These are phyloP conservation scores for Trifolium dubium DNA, from an alignment of 306 rosid genomes.

Conservation along the genomic window DNA sequence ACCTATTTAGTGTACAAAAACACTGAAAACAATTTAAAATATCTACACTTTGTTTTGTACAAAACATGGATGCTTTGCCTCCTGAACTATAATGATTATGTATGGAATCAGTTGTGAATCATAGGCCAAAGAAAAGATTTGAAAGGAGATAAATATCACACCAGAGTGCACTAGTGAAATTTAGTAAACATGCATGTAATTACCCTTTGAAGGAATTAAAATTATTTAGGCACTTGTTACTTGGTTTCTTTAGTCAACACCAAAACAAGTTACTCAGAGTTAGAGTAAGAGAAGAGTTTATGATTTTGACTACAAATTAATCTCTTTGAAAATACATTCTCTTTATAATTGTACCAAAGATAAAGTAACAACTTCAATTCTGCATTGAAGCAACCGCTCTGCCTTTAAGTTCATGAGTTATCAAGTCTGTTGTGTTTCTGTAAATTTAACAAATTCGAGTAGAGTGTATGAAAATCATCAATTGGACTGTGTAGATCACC, in stretches of 20 bases:
- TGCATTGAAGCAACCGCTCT: conserved; percentile 41
- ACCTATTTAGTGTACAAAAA: too few species aligned
- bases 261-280: conserved; percentile 15
- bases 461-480: conserved; percentile 44
- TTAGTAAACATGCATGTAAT: background rate
- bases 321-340: conserved; percentile 24
- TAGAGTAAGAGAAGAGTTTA: background rate
- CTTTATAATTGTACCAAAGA: conserved; percentile 17
- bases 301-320: conserved; percentile 22
- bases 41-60: too few species aligned
- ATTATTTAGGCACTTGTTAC: conserved; percentile 1
- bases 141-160: background rate
- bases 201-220: background rate
- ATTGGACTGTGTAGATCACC: conserved; percentile 36
- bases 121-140: too few species aligned
- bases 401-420: conserved; percentile 40
- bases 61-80: too few species aligned
- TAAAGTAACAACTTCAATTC: conserved; percentile 33
- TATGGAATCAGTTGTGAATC: too few species aligned
- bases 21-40: too few species aligned
- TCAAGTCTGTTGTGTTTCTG: conserved; percentile 36
- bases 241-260: background rate
- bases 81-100: too few species aligned
- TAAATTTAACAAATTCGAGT: conserved; percentile 34
- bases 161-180: background rate